Percentiles rank a stretch among this genome's conserved stretches.
Conservation (phyloP, 306 rosid species). For the Cucurbita moschata region DNA sequence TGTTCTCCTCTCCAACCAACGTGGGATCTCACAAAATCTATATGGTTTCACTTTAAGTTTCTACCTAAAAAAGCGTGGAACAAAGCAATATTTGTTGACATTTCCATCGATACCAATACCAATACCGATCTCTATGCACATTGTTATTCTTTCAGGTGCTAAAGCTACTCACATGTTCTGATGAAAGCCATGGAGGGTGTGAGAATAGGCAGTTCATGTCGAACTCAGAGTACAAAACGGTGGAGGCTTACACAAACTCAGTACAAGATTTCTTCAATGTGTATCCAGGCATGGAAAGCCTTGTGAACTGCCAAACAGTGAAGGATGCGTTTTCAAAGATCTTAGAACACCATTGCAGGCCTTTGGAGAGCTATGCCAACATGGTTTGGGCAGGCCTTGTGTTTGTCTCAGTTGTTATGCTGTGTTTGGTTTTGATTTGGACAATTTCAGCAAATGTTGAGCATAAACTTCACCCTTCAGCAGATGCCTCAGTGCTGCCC, state of each 20-base stretch:
- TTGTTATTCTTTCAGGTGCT: slow-evolving; percentile 24
- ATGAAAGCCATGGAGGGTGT: slow-evolving; percentile 19
- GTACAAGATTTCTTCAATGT: slow-evolving; percentile 36
- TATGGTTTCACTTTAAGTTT: not conserved
- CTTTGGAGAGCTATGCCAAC: slow-evolving; percentile 26
- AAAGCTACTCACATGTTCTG: slow-evolving; percentile 26
- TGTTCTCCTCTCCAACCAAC: too few species aligned
- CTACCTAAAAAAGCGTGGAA: too few species aligned
- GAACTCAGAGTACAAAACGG: slow-evolving; percentile 9
- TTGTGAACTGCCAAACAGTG: slow-evolving; percentile 41
- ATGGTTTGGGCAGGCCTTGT: slow-evolving; percentile 34
- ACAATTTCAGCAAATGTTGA: slow-evolving; percentile 14
- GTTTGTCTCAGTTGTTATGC: slow-evolving; percentile 28
- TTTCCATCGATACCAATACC: not conserved
- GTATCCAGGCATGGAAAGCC: slow-evolving; percentile 40
- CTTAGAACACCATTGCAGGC: slow-evolving; percentile 41
- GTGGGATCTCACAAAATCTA: too few species aligned
- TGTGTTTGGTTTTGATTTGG: slow-evolving; percentile 36
- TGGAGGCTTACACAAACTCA: slow-evolving; percentile 35
- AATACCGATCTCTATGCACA: not conserved
- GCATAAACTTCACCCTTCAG: not conserved
- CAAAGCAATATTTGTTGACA: not conserved
- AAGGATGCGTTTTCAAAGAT: slow-evolving; percentile 47
- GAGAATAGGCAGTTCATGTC: slow-evolving; percentile 14
- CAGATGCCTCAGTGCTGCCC: slow-evolving; percentile 8